These are phyloP conservation scores for Geotrichum candidum DNA, from an alignment of 1,139 yeast species.

Conservation along the genomic window DNA sequence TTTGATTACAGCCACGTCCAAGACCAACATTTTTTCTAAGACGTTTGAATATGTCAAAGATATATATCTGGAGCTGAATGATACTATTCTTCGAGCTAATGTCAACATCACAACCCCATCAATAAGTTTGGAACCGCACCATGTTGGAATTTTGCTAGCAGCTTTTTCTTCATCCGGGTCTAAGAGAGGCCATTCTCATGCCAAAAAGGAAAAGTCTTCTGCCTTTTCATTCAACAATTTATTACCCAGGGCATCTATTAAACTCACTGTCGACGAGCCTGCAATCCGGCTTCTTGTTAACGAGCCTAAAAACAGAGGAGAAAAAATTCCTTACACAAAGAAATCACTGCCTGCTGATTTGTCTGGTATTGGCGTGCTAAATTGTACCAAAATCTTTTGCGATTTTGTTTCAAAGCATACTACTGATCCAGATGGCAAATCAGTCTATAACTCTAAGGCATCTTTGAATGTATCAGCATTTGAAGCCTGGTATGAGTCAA, in stretches of 20 bases:
- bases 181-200: not conserved
- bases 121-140: constrained; percentile 34
- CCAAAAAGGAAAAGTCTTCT: not conserved
- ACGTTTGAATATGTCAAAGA: constrained; percentile 29
- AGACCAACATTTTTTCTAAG: constrained; percentile 36
- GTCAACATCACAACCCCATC: constrained; percentile 38
- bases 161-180: constrained; percentile 14
- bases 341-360: constrained; percentile 9
- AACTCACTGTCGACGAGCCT: constrained; percentile 37
- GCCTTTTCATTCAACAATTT: constrained; percentile 25
- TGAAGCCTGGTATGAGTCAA: constrained; percentile 32
- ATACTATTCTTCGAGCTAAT: constrained; percentile 31
- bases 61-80: constrained; percentile 23
- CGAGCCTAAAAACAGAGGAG: constrained; percentile 12
- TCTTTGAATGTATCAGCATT: constrained; percentile 29
- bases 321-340: constrained; percentile 3
- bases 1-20: constrained; percentile 35
- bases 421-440: constrained; percentile 19
- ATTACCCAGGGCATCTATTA: constrained; percentile 34
- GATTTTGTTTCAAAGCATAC: constrained; percentile 32
- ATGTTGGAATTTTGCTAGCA: constrained; percentile 31
- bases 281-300: constrained; percentile 33
- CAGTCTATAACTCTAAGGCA: constrained; percentile 27
- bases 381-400: constrained; percentile 30
- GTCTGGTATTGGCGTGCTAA: constrained; percentile 30